phyloP scores from a whole-genome alignment of 148 eudicot species.

The Rhododendron mucronatum region DNA sequence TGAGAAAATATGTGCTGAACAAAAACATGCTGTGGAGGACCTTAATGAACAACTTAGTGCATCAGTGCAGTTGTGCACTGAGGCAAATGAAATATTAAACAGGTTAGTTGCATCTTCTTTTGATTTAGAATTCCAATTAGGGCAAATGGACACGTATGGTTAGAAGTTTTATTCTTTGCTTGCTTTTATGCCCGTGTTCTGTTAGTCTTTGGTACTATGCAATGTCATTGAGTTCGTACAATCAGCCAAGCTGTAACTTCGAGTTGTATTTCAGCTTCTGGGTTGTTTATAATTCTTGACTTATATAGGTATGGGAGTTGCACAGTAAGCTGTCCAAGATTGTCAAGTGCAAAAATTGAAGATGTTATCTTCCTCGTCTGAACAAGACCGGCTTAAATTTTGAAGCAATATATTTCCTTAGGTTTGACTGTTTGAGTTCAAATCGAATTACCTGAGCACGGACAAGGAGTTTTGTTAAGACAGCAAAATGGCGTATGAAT shows the following conservation, averaged over 20 bases:
- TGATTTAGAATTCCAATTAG: background rate
- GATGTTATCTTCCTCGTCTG: background rate
- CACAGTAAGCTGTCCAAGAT: background rate
- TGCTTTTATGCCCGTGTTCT: background rate
- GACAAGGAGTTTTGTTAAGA: background rate
- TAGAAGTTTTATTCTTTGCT: background rate
- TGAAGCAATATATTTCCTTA: background rate
- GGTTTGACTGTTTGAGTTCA: background rate
- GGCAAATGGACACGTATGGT: background rate
- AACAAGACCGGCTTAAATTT: background rate
- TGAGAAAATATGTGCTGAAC: conserved; percentile 58
- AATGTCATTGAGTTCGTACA: background rate
- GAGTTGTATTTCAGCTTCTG: background rate
- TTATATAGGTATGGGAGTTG: background rate
- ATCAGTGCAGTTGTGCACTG: conserved; percentile 67
- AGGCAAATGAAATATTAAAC: conserved; percentile 77
- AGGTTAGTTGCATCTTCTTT: conserved; percentile 34
- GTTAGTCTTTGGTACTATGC: background rate
- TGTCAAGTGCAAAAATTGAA: background rate
- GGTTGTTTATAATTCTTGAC: background rate
- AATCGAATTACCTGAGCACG: background rate
- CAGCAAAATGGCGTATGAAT: background rate
- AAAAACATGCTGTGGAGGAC: conserved; percentile 75
- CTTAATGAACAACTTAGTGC: conserved; percentile 70
- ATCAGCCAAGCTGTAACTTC: background rate